Base-by-base conservation (phyloP, 306 rosid genomes). In the Nissolia schottii region DNA sequence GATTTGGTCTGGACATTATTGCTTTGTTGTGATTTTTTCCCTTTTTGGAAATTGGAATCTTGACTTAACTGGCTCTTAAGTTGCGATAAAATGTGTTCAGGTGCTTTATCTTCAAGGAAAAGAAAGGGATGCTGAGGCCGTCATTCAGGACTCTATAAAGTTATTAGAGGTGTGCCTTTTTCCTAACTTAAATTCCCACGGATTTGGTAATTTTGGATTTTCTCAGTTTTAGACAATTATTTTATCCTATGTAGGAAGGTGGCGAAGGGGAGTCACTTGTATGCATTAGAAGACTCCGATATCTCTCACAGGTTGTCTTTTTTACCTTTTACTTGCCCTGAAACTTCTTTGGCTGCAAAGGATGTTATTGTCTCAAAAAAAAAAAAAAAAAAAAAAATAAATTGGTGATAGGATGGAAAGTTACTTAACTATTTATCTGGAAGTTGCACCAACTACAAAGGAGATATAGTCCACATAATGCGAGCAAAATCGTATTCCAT, bases 21-120 rank as follows among this genome's bases (percentile, higher is more conserved):
- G 43, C 32, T 29, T 73, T 16, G n/a, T 54, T 53, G 38, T 45
- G 22, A 28, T 32, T 32, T 48, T 38, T 28, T 24, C 25, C 28
- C 35, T 77, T 9, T 67, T 72, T 35, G 20, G n/a, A n/a, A n/a
- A 51, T 37, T 71, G 49, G 24, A 64, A 22, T 46, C 55, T 15
- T 7, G 1, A 27, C 53, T 66, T 69, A 75, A 31, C 29, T 67
- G 49, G 55, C 35, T 71, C 70, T 49, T 70, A 60, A 27, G 67
- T 45, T 69, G 73, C 67, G 12, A 54, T 43, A 51, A 14, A 58
- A 24, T 71, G 20, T 56, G 70, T 61, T 69, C 86, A 93, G 98
- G 97, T 91, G 59, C 84, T 89, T 45, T 78, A 87, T 79, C 88
- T 87, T 72, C 91, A 81, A 77, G 98, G 97, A 76, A 84, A 93